Evolutionary conservation across 495 filamentous ascomycete genomes (phyloP), one percentile per base, ranked within the genome.

Genomic region (Pseudevernia furfuracea): DNA sequence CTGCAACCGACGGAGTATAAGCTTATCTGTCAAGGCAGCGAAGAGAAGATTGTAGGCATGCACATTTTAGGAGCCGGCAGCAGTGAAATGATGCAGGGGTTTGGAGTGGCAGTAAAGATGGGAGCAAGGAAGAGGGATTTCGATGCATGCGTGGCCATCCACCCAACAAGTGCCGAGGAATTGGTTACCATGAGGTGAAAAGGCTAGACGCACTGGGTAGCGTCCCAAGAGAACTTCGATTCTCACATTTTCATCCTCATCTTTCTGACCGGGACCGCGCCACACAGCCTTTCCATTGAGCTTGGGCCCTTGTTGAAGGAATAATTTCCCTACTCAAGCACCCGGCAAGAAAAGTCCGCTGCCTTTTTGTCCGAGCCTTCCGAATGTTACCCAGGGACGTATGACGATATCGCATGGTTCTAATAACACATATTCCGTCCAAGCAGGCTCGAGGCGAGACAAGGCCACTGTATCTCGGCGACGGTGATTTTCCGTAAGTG

Each of bases 101-200:
- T 96, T 76, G 93, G 93, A 56, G 92, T 97, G 19, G 92, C 92
- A 11, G 78, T 98, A 56, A 97, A 96, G 85, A 97, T 98, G 92
- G 93, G 94, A 59, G 93, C 93, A 44, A 96, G 90, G 44, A 98
- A 98, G 86, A 78, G 80, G 69, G 93, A 97, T 71, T 95, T 98
- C 74, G 93, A 98, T 74, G 86, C 78, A 70, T 96, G 92, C 75
- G 89, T 97, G 58, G 90, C 92, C 30, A 96, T 97, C 66, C 92
- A 97, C 75, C 92, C 92, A 34, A 95, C 91, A 9, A 89, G 85
- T 72, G 86, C 91, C 0, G 92, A 96, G 79, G 92, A 96, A 80
- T 71, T 96, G 79, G 92, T 96, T 28, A 81, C 83, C n/a, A 58
- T 86, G 67, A 80, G 69, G 65, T 85, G 77, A 62, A 55, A 34